Evolutionary conservation across 345 rosid species (phyloP).

Genomic region (Erodium maritimum): DNA sequence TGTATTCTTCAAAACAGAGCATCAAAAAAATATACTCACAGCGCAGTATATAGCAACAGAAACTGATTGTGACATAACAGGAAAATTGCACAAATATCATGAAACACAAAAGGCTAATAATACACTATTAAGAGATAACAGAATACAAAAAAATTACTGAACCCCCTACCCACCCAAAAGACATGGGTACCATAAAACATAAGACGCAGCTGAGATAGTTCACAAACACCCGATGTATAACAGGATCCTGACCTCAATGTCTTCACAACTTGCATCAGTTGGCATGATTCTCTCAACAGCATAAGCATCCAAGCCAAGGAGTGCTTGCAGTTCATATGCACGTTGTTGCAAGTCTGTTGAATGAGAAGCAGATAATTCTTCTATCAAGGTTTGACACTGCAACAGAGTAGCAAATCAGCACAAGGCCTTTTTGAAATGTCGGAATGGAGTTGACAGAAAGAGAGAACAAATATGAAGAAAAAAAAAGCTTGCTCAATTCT

Average conservation of each 20-base stretch:
- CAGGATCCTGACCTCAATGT: constrained; percentile 52
- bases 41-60: too few relatives aligned
- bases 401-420: constrained; percentile 11
- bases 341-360: constrained; percentile 98
- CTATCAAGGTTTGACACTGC: constrained; percentile 69
- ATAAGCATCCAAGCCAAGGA: constrained; percentile 48
- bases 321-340: constrained; percentile 88
- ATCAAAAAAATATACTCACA: too few relatives aligned
- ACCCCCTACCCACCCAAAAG: background rate
- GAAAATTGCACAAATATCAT: background rate
- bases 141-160: too few relatives aligned
- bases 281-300: constrained; percentile 68
- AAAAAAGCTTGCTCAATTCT: too few relatives aligned
- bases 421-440: too few relatives aligned
- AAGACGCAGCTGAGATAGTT: background rate
- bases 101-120: background rate
- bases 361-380: constrained; percentile 82
- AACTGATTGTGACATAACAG: background rate
- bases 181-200: background rate
- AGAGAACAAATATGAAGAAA: too few relatives aligned
- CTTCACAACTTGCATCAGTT: constrained; percentile 87
- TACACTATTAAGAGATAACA: too few relatives aligned
- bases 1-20: too few relatives aligned
- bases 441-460: too few relatives aligned
- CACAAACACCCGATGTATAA: background rate